Percentiles rank a stretch among this genome's conserved stretches.
These are phyloP conservation scores for Aspergillus cristatus DNA, from an alignment of 495 filamentous ascomycete species.

Conservation along the genomic window DNA sequence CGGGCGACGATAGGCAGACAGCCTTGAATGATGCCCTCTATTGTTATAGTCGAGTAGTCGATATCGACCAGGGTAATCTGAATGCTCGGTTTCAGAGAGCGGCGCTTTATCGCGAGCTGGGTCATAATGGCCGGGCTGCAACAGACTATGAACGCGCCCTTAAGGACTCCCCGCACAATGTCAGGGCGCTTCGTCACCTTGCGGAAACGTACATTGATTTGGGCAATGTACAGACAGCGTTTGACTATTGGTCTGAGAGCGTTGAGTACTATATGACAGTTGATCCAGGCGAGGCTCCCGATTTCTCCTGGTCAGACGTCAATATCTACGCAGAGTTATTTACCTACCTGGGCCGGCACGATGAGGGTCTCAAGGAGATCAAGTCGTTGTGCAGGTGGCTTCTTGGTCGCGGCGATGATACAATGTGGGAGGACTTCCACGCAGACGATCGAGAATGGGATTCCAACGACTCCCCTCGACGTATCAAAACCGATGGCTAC, in stretches of 20 bases:
- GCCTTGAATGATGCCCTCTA: constrained; percentile 50
- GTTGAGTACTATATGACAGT: constrained; percentile 45
- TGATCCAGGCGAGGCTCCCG: constrained; percentile 36
- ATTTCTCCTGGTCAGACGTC: constrained; percentile 73
- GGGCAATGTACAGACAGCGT: constrained; percentile 46
- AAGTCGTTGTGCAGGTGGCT: constrained; percentile 73
- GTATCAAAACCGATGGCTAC: constrained; percentile 48
- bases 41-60: constrained; percentile 62
- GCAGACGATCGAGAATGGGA: constrained; percentile 94
- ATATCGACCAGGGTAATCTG: constrained; percentile 47
- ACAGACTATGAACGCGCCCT: constrained; percentile 56
- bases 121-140: constrained; percentile 46
- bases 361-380: constrained; percentile 55
- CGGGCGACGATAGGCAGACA: constrained; percentile 40
- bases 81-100: constrained; percentile 54
- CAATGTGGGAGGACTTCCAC: constrained; percentile 66
- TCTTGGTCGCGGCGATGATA: constrained; percentile 62
- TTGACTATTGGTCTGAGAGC: constrained; percentile 50
- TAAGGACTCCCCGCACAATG: constrained; percentile 48
- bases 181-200: constrained; percentile 50
- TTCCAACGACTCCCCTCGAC: constrained; percentile 55
- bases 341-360: constrained; percentile 48
- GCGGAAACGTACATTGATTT: constrained; percentile 57
- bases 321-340: constrained; percentile 79
- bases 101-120: constrained; percentile 48